Evolutionary conservation across 768 basidiomycete genomes (phyloP).

Genomic region (Coprinopsis cinerea): DNA sequence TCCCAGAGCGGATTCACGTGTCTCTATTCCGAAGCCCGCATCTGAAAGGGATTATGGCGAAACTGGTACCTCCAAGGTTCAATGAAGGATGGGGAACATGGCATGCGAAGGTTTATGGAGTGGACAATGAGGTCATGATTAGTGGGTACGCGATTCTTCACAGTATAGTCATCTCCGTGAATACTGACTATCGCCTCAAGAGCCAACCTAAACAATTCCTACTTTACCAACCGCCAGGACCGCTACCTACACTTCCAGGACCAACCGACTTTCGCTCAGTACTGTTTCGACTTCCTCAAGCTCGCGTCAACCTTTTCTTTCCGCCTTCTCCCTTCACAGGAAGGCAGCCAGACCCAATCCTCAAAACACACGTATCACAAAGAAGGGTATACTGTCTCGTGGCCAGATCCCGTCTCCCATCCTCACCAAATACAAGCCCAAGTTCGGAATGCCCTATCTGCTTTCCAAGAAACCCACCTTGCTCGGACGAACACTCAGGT

Average conservation of each 20-base stretch:
- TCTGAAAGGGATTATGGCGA: conserved; percentile 66
- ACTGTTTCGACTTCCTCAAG: conserved; percentile 76
- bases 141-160: conserved; percentile 59
- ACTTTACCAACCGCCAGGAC: conserved; percentile 94
- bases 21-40: conserved; percentile 87
- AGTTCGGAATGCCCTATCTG: conserved; percentile 48
- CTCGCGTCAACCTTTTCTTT: conserved; percentile 72
- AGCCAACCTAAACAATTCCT: conserved; percentile 88
- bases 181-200: no score
- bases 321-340: conserved; percentile 29
- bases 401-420: conserved; percentile 60
- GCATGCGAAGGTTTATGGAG: conserved; percentile 96
- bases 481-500: not conserved
- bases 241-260: conserved; percentile 75
- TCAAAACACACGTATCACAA: conserved; percentile 25
- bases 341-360: not conserved
- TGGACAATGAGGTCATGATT: conserved; percentile 87
- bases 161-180: not conserved
- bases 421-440: conserved; percentile 65
- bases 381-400: conserved; percentile 49
- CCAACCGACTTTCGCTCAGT: conserved; percentile 65
- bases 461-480: conserved; percentile 49
- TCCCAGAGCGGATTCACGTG: conserved; percentile 67
- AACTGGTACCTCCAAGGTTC: conserved; percentile 82
- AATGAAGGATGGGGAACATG: conserved; percentile 99